These are phyloP conservation scores for Themeda triandra DNA, from an alignment of 176 grass and related monocot species.

Conservation along the genomic window DNA sequence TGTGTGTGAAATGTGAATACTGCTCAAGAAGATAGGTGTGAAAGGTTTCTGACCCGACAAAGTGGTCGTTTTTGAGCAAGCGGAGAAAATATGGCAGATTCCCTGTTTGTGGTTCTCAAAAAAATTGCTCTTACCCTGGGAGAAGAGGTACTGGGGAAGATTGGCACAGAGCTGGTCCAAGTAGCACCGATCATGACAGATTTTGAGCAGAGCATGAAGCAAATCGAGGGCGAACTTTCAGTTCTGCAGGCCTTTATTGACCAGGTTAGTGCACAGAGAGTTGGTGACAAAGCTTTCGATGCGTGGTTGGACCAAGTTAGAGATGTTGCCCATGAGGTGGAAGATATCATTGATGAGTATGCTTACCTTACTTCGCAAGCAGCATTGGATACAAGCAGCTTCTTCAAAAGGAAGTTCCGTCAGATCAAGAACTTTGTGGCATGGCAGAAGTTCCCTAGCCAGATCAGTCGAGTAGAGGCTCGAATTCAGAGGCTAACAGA, in stretches of 20 bases:
- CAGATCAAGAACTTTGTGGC: background rate
- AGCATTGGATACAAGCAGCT: background rate
- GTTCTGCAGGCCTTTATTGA: background rate
- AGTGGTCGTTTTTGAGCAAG: background rate
- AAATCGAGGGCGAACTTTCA: background rate
- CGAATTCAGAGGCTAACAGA: background rate
- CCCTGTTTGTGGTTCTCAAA: background rate
- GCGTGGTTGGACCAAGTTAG: background rate
- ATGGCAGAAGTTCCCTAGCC: background rate
- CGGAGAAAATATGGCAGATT: background rate
- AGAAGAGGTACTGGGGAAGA: background rate
- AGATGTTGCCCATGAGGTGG: background rate
- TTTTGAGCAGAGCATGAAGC: background rate
- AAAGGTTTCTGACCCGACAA: too few species aligned
- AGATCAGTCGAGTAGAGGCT: slow-evolving; percentile 11
- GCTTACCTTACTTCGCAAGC: slow-evolving; percentile 27
- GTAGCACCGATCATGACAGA: background rate
- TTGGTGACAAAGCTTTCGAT: background rate
- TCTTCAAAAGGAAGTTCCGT: background rate
- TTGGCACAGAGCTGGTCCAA: background rate
- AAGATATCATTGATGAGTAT: background rate
- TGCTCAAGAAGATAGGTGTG: too few species aligned
- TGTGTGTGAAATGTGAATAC: too few species aligned
- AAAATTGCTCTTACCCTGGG: background rate
- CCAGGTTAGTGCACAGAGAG: background rate